A percentile compares a stretch with the other conserved stretches of the same genome.
Conservation (phyloP, 2,329 filamentous ascomycete genomes). For the Dactylellina sp. region DNA sequence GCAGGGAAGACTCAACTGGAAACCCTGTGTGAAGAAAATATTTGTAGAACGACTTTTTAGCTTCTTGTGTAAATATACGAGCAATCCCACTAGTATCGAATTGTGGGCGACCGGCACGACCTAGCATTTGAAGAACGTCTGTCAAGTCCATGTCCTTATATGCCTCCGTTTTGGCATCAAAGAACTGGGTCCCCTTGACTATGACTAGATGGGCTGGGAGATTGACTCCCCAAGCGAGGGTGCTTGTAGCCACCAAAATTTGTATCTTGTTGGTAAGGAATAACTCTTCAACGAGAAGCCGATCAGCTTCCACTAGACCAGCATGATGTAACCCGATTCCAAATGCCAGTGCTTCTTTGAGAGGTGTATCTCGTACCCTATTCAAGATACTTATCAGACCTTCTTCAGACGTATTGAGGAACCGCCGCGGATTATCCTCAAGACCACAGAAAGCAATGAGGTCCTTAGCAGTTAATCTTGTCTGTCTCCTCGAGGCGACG, state of each 20-base stretch:
- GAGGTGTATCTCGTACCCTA: constrained; percentile 89
- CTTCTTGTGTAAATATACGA: constrained; percentile 94
- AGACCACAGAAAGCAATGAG: constrained; percentile 97
- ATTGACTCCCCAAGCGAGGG: constrained; percentile 94
- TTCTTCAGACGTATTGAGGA: constrained; percentile 93
- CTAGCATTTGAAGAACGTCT: constrained; percentile 97
- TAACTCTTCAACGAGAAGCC: constrained; percentile 89
- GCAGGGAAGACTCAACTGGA: constrained; percentile 93
- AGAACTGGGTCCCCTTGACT: constrained; percentile 98
- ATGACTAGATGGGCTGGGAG: constrained; percentile 95
- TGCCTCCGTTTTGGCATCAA: constrained; percentile 95
- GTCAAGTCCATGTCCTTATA: constrained; percentile 99
- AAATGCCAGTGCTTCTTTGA: constrained; percentile 94
- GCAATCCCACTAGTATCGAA: constrained; percentile 95
- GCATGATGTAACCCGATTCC: constrained; percentile 98
- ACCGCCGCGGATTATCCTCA: constrained; percentile 95
- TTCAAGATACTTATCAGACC: constrained; percentile 88
- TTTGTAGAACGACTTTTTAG: constrained; percentile 99
- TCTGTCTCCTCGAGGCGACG: constrained; percentile 93
- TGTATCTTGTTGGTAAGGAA: constrained; percentile 99
- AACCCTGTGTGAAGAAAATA: constrained; percentile 98
- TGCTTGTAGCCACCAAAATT: constrained; percentile 93
- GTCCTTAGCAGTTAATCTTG: constrained; percentile 92
- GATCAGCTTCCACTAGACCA: constrained; percentile 92
- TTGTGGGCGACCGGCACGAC: constrained; percentile 92